A percentile compares a stretch with the other conserved stretches of the same genome.
Conservation (phyloP, 208 protist species). For the Herpetomonas samuelpessoai region DNA sequence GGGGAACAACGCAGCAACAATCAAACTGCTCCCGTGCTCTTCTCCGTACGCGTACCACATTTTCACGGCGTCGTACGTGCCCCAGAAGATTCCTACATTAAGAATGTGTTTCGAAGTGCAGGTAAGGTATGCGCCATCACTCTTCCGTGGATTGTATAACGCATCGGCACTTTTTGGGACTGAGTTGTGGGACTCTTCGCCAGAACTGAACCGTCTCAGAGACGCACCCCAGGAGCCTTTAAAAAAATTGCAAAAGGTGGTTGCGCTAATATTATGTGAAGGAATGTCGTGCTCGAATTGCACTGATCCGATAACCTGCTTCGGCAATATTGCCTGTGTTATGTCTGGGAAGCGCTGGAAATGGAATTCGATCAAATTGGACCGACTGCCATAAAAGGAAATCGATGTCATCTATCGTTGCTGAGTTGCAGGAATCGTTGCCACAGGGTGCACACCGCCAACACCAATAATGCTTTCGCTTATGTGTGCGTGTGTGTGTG, state of each 20-base stretch:
- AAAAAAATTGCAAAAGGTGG: background rate
- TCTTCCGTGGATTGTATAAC: background rate
- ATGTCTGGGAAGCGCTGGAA: background rate
- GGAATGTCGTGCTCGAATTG: background rate
- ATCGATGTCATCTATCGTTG: no score
- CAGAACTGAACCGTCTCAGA: background rate
- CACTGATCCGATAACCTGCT: background rate
- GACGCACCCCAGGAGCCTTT: background rate
- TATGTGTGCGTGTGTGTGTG: no score
- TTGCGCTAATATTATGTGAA: background rate
- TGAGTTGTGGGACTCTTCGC: background rate
- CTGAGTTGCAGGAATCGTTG: no score
- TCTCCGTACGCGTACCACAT: background rate
- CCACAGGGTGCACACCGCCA: no score
- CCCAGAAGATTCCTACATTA: background rate
- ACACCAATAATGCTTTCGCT: no score
- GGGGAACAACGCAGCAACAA: background rate
- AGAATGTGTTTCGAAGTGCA: background rate
- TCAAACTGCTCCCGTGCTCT: background rate
- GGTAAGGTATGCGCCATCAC: no score
- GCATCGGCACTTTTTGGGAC: background rate
- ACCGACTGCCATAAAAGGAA: background rate
- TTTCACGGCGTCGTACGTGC: background rate
- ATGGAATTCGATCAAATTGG: background rate
- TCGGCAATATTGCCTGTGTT: background rate